These are phyloP conservation scores for Boletus tomentosulus DNA, from an alignment of 768 basidiomycete genomes.

Conservation along the genomic window DNA sequence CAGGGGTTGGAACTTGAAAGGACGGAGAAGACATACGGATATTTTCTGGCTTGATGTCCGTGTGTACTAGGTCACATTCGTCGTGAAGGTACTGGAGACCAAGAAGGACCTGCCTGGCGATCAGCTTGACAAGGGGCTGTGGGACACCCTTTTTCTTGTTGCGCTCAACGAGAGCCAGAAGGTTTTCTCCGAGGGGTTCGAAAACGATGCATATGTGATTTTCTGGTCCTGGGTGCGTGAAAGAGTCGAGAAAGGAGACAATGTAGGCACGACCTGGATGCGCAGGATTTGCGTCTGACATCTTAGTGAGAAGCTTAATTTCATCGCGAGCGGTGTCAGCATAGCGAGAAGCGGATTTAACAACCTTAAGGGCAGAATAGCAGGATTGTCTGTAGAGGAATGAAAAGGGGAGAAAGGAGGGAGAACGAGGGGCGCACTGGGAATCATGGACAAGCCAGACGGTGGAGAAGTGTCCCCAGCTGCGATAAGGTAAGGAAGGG, in stretches of 20 bases:
- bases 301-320: slow-evolving; percentile 83
- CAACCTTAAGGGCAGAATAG: slow-evolving; percentile 91
- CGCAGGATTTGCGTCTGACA: slow-evolving; percentile 62
- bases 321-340: slow-evolving; percentile 96
- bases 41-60: slow-evolving; percentile 94
- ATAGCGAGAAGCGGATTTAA: slow-evolving; percentile 93
- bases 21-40: slow-evolving; percentile 60
- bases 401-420: slow-evolving; percentile 11
- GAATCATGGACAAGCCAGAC: slow-evolving; percentile 87
- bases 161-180: slow-evolving; percentile 69
- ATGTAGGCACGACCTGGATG: slow-evolving; percentile 80
- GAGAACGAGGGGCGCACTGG: slow-evolving; percentile 45
- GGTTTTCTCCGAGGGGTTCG: slow-evolving; percentile 78
- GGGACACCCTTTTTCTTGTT: slow-evolving; percentile 84
- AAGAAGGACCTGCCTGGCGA: slow-evolving; percentile 81
- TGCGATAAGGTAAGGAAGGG: slow-evolving; percentile 28
- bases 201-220: slow-evolving; percentile 90
- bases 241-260: slow-evolving; percentile 89
- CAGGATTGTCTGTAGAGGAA: slow-evolving; percentile 48
- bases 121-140: slow-evolving; percentile 74
- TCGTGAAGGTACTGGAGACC: slow-evolving; percentile 91
- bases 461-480: slow-evolving; percentile 95
- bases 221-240: slow-evolving; percentile 71
- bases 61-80: slow-evolving; percentile 89
- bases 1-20: slow-evolving; percentile 10